Evolutionary conservation across 2,329 filamentous ascomycete species (phyloP), one percentile per base, ranked within the genome.

Genomic region (Claviceps sp.): DNA sequence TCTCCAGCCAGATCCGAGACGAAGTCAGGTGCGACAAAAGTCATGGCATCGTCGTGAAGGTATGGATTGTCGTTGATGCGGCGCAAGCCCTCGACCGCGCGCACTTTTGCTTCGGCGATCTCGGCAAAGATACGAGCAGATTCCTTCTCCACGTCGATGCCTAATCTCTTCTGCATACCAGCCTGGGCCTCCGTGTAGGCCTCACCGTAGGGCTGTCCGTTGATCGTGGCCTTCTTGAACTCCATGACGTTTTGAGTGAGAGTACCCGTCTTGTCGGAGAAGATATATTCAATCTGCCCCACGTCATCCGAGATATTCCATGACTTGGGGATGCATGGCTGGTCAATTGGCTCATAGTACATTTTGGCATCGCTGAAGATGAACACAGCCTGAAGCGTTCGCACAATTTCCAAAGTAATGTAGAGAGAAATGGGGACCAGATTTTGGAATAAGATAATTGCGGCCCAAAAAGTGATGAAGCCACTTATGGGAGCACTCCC

Each of bases 241-340:
- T 98, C 94, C 93, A 98, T 97, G 74, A 90, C 85, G 63, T 97
- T 97, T 70, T 93, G 94, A 5, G 91, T 97, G 59, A 97, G 72
- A 1, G 91, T 97, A 26, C 91, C 91, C 0, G 91, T 97, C 74
- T 97, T 97, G 73, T 97, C 91, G 0, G 90, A 96, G 68, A 98
- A 98, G 59, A 98, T 95, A 72, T 97, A 98, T 69, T 97, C 93
- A 56, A 98, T 95, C 69, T 98, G 93, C 13, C 93, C 93, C 47
- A 98, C 76, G 61, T 98, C 94, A 63, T 98, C 93, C 1, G 91
- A 97, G 49, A 98, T 97, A 65, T 97, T 98, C 93, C 93, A 98
- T 0, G 90, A 89, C 64, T 97, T 97, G 5, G 94, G 93, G 11
- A 95, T 88, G 64, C 94, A 98, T 2, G 91, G 89, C 63, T 95